These are phyloP conservation scores for Cryptosporidium andersoni DNA, from an alignment of 169 alveolate genomes.

Conservation along the genomic window DNA sequence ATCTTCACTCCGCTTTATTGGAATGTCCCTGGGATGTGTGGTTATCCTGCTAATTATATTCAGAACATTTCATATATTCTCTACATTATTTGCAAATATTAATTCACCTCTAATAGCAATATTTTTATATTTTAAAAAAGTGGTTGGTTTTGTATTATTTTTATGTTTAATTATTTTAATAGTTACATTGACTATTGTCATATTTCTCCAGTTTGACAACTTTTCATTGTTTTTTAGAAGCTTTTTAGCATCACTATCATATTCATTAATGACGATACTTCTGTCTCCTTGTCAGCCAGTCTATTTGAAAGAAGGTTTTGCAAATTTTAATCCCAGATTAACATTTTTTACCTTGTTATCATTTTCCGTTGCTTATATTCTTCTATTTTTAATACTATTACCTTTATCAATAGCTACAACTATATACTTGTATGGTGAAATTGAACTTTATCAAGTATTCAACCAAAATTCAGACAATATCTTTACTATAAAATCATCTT, in stretches of 20 bases:
- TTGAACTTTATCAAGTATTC: conserved; percentile 52
- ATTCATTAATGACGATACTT: conserved; percentile 15
- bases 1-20: conserved; percentile 24
- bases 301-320: background rate
- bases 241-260: conserved; percentile 6
- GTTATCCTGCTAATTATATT: conserved; percentile 35
- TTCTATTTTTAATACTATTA: conserved; percentile 15
- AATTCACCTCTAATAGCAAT: conserved; percentile 49
- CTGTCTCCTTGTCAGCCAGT: conserved; percentile 25
- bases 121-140: conserved; percentile 29
- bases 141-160: conserved; percentile 37
- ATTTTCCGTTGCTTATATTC: conserved; percentile 1
- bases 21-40: conserved; percentile 33
- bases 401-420: conserved; percentile 64
- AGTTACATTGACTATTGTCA: conserved; percentile 35
- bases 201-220: conserved; percentile 38
- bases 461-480: conserved; percentile 64
- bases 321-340: background rate
- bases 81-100: conserved; percentile 40
- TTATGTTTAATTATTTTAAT: conserved; percentile 14
- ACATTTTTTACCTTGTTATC: conserved; percentile 24
- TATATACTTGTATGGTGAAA: conserved; percentile 49
- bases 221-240: conserved; percentile 21
- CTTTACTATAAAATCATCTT: conserved; percentile 34
- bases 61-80: conserved; percentile 56